phyloP scores from a whole-genome alignment of 306 rosid species.

The Castanea crenata region DNA sequence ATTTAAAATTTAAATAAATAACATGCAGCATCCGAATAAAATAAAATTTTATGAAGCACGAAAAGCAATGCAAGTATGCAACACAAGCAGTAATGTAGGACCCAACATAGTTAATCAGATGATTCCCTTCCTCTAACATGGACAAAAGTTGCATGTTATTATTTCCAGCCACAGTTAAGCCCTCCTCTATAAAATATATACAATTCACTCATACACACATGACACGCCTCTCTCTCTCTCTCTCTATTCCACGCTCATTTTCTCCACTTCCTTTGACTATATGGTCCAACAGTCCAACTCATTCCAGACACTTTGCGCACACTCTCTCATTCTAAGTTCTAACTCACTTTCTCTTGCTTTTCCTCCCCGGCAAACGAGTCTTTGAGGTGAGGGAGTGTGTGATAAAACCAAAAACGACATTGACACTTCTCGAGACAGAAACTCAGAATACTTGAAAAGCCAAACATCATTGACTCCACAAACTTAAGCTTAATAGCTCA shows the following conservation, averaged over 20 bases:
- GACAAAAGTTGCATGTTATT: background rate
- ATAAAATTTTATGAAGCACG: background rate
- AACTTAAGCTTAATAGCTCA: background rate
- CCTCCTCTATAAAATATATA: constrained; percentile 43
- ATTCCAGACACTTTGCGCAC: background rate
- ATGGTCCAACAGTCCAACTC: constrained; percentile 31
- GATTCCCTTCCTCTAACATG: constrained; percentile 21
- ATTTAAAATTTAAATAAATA: background rate
- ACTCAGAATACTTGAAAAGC: constrained; percentile 31
- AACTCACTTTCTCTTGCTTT: constrained; percentile 17
- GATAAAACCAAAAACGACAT: constrained; percentile 32
- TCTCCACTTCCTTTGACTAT: constrained; percentile 53
- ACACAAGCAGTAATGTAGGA: constrained; percentile 1
- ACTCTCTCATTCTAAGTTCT: background rate
- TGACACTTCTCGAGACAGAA: constrained; percentile 46
- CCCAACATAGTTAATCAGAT: constrained; percentile 21
- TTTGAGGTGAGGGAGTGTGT: background rate
- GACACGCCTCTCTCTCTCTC: background rate
- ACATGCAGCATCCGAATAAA: background rate
- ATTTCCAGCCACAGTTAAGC: constrained; percentile 21
- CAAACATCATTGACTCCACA: constrained; percentile 8
- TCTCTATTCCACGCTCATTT: constrained; percentile 35
- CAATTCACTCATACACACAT: background rate
- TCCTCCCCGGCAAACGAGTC: constrained; percentile 19
- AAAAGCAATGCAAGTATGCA: constrained; percentile 24